A percentile compares a stretch with the other conserved stretches of the same genome.
Evolutionary conservation across 139 green algal species (phyloP).

Genomic region (Protoeuglena noctilucae): DNA sequence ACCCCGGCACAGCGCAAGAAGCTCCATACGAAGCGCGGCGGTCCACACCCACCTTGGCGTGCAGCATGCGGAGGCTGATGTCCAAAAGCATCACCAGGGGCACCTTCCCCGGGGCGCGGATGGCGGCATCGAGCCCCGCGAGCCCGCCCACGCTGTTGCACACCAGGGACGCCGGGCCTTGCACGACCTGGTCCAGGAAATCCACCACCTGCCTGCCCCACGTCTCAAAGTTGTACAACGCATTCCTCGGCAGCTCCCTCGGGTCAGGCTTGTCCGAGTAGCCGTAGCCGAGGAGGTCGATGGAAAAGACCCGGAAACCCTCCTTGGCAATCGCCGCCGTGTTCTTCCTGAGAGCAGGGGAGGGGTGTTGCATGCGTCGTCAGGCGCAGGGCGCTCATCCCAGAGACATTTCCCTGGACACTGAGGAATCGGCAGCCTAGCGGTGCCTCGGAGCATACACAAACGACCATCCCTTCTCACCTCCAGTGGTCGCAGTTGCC

Average conservation of each 20-base stretch:
- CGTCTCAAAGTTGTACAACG: conserved; percentile 56
- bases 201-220: conserved; percentile 59
- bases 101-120: conserved; percentile 32
- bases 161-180: conserved; percentile 40
- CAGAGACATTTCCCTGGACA: too few relatives aligned
- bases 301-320: conserved; percentile 41
- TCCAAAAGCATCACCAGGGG: conserved; percentile 60
- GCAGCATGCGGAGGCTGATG: conserved; percentile 60
- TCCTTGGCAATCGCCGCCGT: conserved; percentile 33
- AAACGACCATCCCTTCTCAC: too few relatives aligned
- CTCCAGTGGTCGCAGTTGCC: conserved; percentile 79
- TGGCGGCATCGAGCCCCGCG: conserved; percentile 38
- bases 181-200: conserved; percentile 50
- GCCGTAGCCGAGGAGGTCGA: conserved; percentile 76
- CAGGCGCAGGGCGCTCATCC: too few relatives aligned
- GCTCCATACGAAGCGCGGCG: neutral
- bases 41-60: too few relatives aligned
- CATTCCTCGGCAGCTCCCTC: conserved; percentile 19
- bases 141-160: conserved; percentile 78
- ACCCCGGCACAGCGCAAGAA: too few relatives aligned
- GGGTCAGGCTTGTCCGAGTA: conserved; percentile 66
- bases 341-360: too few relatives aligned
- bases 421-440: too few relatives aligned
- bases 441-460: conserved; percentile 11
- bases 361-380: too few relatives aligned